Evolutionary conservation across 306 rosid genomes (phyloP), one percentile per base, ranked within the genome.

Genomic region (Medicago lupulina): DNA sequence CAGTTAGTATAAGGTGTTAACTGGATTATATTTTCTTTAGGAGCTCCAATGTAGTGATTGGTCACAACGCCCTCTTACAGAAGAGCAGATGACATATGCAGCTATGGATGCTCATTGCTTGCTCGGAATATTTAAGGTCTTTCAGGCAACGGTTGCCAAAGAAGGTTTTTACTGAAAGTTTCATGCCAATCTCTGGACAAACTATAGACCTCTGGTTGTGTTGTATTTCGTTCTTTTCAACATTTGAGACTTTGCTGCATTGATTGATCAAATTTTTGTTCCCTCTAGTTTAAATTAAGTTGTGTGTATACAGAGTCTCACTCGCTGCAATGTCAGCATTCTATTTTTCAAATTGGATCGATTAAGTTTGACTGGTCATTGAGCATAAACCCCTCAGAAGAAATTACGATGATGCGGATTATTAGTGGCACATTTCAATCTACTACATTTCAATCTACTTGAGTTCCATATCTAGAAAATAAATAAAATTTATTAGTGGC

Each of bases 41-140:
- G 98, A 94, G 81, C 98, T 91, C 82, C 97, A 94, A 91, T 91
- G 97, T 90, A 94, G 98, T 84, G 98, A 94, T 82, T 94, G 98
- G 98, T 94, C 98, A 60, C 67, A 28, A 17, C 93, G 98, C 74
- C 97, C 98, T 71, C 98, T 94, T 78, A 85, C 98, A 67, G 96
- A 91, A 82, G 97, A 84, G 81, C 97, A 94, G 89, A 86, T 83
- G 75, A 79, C 77, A 47, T 94, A 90, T 75, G 98, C 98, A 73
- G 93, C 98, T 50, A 76, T 83, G 93, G 98, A 94, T 79, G 96
- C 98, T 83, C 96, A 94, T 53, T 91, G 96, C 91, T 88, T 94
- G 93, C 89, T 94, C 3, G 83, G 90, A 77, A 87, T 94, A 87
- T 94, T 90, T 85, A 81, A 83, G 58, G 66, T 87, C 80, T 91